A percentile compares a stretch with the other conserved stretches of the same genome.
These are phyloP conservation scores for Blastobotrys muscicola DNA, from an alignment of 805 yeast species.

Conservation along the genomic window DNA sequence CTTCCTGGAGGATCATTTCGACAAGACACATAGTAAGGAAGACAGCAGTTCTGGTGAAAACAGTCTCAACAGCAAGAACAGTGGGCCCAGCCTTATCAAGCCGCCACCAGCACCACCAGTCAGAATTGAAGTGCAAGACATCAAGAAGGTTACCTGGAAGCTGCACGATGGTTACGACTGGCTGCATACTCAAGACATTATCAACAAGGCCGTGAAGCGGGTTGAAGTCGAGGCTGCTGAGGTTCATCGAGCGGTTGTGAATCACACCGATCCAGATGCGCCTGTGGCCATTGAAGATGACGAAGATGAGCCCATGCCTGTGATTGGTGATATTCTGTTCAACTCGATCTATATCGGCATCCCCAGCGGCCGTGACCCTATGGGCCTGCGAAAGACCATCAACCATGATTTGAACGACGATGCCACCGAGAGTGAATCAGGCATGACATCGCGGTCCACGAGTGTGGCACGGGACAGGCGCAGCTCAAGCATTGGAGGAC, in stretches of 20 bases:
- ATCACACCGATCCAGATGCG: constrained; percentile 1
- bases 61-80: neutral
- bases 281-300: constrained; percentile 3
- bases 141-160: constrained; percentile 25
- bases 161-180: constrained; percentile 91
- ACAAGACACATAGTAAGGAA: constrained; percentile 2
- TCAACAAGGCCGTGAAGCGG: constrained; percentile 53
- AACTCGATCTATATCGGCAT: constrained; percentile 69
- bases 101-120: neutral
- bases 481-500: neutral
- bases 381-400: constrained; percentile 40
- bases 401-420: constrained; percentile 40
- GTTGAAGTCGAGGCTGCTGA: constrained; percentile 45
- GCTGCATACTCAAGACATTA: constrained; percentile 61
- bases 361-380: constrained; percentile 40
- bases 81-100: neutral
- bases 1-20: constrained; percentile 22
- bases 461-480: constrained; percentile 9
- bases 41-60: neutral
- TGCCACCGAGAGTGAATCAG: constrained; percentile 19
- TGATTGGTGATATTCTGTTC: constrained; percentile 57
- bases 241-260: constrained; percentile 17
- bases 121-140: constrained; percentile 14
- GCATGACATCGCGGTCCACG: constrained; percentile 10
- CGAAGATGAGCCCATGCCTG: constrained; percentile 17